Conservation (phyloP, 345 rosid genomes). For the thale cress (Arabidopsis thaliana) region TAIR10.1 NC_003070.9:26458501-26459000, state of each 20-base stretch:
- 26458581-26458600: slow-evolving; percentile 12
- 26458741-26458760: slow-evolving; percentile 22
- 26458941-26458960: slow-evolving; percentile 12
- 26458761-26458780: slow-evolving; percentile 7
- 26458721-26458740: not conserved
- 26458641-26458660: slow-evolving; percentile 39
- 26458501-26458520: slow-evolving; percentile 31
- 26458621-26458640: slow-evolving; percentile 19
- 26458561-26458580: slow-evolving; percentile 16
- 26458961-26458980: slow-evolving; percentile 70
- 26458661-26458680: not conserved
- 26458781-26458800: slow-evolving; percentile 15
- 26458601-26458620: slow-evolving; percentile 32
- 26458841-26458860: slow-evolving; percentile 29
- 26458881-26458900: not conserved
- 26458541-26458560: not conserved
- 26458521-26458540: not conserved
- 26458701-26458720: slow-evolving; percentile 31
- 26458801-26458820: not conserved
- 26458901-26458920: not conserved
- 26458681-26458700: slow-evolving; percentile 1
- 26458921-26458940: slow-evolving; percentile 10
- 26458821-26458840: slow-evolving; percentile 5
- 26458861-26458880: not conserved
- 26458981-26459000: slow-evolving; percentile 69